A percentile compares a stretch with the other conserved stretches of the same genome.
phyloP scores from a whole-genome alignment of 2,329 filamentous ascomycete species.

The Calonectria fujianensis region DNA sequence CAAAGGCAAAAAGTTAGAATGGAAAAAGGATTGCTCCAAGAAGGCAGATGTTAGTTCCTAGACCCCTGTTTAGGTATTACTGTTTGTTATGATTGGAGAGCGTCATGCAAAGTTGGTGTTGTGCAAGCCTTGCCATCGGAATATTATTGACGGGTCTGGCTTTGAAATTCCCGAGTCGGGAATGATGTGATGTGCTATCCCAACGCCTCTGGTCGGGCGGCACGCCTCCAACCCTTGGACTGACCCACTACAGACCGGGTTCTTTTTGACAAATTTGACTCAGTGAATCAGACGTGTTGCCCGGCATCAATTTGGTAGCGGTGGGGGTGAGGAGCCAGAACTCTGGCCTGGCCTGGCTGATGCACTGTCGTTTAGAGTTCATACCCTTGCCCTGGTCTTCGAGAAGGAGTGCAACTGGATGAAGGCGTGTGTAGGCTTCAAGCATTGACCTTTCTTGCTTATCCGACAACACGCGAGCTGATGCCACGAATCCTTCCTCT shows the following conservation, averaged over 20 bases:
- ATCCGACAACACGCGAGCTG: background rate
- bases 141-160: conserved; percentile 16
- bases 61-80: background rate
- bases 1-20: background rate
- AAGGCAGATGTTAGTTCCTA: background rate
- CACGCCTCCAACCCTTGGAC: conserved; percentile 1
- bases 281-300: background rate
- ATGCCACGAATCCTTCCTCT: conserved; percentile 10
- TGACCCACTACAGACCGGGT: conserved; percentile 16
- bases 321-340: background rate
- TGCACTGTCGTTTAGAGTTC: conserved; percentile 12
- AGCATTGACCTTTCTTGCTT: conserved; percentile 13
- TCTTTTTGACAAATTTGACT: conserved; percentile 5
- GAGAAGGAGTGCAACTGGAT: background rate
- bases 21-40: background rate
- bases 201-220: conserved; percentile 1
- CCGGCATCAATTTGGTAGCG: conserved; percentile 4
- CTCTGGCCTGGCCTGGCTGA: conserved; percentile 13
- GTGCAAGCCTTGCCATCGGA: conserved; percentile 4
- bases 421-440: background rate
- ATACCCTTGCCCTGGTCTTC: background rate
- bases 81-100: conserved; percentile 22
- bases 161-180: conserved; percentile 8
- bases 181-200: conserved; percentile 30
- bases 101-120: conserved; percentile 26